A percentile compares a stretch with the other conserved stretches of the same genome.
Evolutionary conservation across 805 yeast species (phyloP).

Genomic region (Henningerozyma blattae): DNA sequence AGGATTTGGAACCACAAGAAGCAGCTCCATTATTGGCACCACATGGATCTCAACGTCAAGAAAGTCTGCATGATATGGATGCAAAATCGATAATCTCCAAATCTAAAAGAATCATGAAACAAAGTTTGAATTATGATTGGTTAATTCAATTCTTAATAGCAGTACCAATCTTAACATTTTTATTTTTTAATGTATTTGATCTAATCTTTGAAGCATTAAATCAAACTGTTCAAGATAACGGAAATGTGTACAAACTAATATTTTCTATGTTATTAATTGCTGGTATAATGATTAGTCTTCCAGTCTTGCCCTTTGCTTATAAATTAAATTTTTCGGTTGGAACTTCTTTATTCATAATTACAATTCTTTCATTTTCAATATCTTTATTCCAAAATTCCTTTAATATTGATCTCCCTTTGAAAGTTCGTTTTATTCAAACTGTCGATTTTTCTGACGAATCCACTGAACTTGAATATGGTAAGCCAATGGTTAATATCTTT

Average conservation of each 20-base stretch:
- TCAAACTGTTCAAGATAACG: conserved; percentile 63
- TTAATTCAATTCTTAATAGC: conserved; percentile 54
- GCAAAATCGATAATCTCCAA: not conserved
- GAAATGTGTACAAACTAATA: conserved; percentile 29
- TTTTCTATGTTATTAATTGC: conserved; percentile 22
- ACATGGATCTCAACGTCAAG: not conserved
- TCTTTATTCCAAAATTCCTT: not conserved
- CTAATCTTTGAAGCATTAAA: conserved; percentile 50
- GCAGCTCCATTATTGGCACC: conserved; percentile 23
- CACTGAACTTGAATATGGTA: no score
- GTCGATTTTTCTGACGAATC: no score
- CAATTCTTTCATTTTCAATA: conserved; percentile 3
- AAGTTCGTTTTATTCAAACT: conserved; percentile 56
- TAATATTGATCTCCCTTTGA: conserved; percentile 40
- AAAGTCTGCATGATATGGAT: conserved; percentile 4
- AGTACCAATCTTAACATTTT: conserved; percentile 51
- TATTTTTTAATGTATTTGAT: conserved; percentile 40
- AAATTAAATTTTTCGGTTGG: conserved; percentile 44
- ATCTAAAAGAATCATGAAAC: conserved; percentile 1
- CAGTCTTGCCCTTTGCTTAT: conserved; percentile 58
- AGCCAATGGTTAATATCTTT: conserved; percentile 7
- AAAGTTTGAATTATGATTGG: conserved; percentile 73
- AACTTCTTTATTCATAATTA: conserved; percentile 28
- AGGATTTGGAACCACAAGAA: no score
- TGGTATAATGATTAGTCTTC: conserved; percentile 31